Base-by-base conservation (phyloP, 73 alveolate species). In the Paramecium tetraurelia region DNA sequence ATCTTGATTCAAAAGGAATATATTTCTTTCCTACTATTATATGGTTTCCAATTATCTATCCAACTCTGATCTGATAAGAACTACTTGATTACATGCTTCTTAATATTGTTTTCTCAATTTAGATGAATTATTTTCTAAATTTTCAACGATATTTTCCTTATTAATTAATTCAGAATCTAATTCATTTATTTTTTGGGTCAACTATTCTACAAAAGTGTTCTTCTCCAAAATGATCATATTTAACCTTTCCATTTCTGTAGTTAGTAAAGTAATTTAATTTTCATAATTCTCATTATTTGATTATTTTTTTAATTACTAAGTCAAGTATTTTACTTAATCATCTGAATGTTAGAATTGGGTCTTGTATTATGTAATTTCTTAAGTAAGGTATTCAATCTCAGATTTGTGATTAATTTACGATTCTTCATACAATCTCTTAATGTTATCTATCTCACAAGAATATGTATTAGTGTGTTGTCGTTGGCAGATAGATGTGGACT, bases 201-300 rank as follows among this genome's bases (percentile, higher is more conserved):
- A 18, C n/a, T 31, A 36, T 20, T 72, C 86, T 1, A 72, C 33
- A 16, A 16, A 72, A 29, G n/a, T 29, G 40, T 33, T 72, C 38
- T 72, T 72, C 16, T 72, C 86, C 3, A 38, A 3, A 16, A 72
- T 72, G 14, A 72, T 43, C 36, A 33, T 31, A 35, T 72, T 35
- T 48, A 80, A 46, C 46, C 90, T 80, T 46, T 80, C 90, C 43
- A 80, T 24, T 9, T 80, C 90, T 44, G 76, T 80, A 7, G 57
- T 44, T 9, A 80, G 29, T 4, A 80, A 24, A 11, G 90, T 9
- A 20, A 80, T 41, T 80, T 80, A 80, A 48, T 80, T 80, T 80
- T 80, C 87, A 11, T 36, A 18, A 38, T 75, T 75, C n/a, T 75
- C 87, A 75, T 38, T 41, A 33, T 2, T 33, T 35, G 68, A 44